These are phyloP conservation scores for Mycosphaerelloides madeirae DNA, from an alignment of 2,329 filamentous ascomycete species.

Conservation along the genomic window DNA sequence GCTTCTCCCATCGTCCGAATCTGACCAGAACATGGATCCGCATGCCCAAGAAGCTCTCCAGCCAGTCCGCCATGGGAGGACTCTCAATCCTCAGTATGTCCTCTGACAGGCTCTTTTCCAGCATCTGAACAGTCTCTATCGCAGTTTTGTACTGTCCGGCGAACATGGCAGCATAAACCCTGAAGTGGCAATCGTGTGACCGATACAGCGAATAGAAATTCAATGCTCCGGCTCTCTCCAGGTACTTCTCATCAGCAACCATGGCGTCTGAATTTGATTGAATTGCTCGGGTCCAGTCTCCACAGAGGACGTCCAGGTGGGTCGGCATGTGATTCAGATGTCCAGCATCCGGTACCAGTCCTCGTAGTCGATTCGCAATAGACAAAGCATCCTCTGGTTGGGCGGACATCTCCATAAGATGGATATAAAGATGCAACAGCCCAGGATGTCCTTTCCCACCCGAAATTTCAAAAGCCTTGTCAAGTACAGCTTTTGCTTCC, in stretches of 20 bases:
- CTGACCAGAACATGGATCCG: slow-evolving; percentile 66
- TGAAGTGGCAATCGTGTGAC: slow-evolving; percentile 69
- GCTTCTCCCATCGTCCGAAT: slow-evolving; percentile 67
- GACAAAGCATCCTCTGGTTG: slow-evolving; percentile 59
- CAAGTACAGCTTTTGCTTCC: slow-evolving; percentile 56
- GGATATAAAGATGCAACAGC: slow-evolving; percentile 69
- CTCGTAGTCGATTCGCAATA: slow-evolving; percentile 58
- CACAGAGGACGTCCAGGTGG: slow-evolving; percentile 69
- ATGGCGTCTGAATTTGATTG: slow-evolving; percentile 64
- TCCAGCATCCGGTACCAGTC: slow-evolving; percentile 63
- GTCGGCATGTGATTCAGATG: slow-evolving; percentile 74
- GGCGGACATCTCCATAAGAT: slow-evolving; percentile 72
- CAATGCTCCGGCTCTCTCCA: slow-evolving; percentile 53
- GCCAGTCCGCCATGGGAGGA: slow-evolving; percentile 73
- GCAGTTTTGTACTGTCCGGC: slow-evolving; percentile 61
- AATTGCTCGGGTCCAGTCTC: slow-evolving; percentile 65
- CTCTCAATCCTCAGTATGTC: slow-evolving; percentile 59
- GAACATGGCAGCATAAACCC: slow-evolving; percentile 74
- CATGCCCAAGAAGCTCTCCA: slow-evolving; percentile 66
- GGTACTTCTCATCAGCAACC: slow-evolving; percentile 62
- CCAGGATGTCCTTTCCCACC: slow-evolving; percentile 59
- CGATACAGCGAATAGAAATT: slow-evolving; percentile 77
- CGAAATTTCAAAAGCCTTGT: slow-evolving; percentile 51
- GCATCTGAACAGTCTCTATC: slow-evolving; percentile 53
- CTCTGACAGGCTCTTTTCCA: slow-evolving; percentile 61